phyloP scores from a whole-genome alignment of 106 monocot genomes.

The Ottelia alismoides region DNA sequence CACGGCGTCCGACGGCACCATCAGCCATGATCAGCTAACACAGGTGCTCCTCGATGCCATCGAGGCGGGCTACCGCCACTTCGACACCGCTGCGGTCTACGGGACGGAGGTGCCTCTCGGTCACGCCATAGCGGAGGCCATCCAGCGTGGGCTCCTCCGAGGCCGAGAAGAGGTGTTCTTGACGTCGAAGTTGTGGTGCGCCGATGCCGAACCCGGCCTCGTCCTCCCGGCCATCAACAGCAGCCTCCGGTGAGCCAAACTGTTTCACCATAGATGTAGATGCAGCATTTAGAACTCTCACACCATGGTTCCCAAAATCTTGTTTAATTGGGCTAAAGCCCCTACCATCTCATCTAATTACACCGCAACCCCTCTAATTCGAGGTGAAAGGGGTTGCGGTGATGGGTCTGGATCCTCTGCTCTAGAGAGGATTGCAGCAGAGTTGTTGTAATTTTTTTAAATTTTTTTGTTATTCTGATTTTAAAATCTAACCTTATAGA shows the following conservation, averaged over 20 bases:
- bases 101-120: constrained; percentile 8
- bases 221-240: constrained; percentile 27
- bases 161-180: constrained; percentile 40
- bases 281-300: too few relatives aligned
- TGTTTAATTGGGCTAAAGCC: too few relatives aligned
- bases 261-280: too few relatives aligned
- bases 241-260: constrained; percentile 20
- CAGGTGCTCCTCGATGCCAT: constrained; percentile 1
- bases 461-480: too few relatives aligned
- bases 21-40: background rate
- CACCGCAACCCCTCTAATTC: too few relatives aligned
- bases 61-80: constrained; percentile 34
- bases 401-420: too few relatives aligned
- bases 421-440: too few relatives aligned
- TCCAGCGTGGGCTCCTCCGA: background rate
- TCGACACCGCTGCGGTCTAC: constrained; percentile 39
- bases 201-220: constrained; percentile 20
- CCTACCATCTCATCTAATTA: too few relatives aligned
- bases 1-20: background rate
- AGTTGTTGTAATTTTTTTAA: too few relatives aligned
- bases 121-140: background rate
- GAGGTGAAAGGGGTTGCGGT: too few relatives aligned
- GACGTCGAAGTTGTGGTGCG: constrained; percentile 49
- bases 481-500: too few relatives aligned
- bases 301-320: too few relatives aligned